Percentiles rank a stretch among this genome's conserved stretches.
These are phyloP conservation scores for Rhododendron ferrugineum DNA, from an alignment of 148 eudicot species.

Conservation along the genomic window DNA sequence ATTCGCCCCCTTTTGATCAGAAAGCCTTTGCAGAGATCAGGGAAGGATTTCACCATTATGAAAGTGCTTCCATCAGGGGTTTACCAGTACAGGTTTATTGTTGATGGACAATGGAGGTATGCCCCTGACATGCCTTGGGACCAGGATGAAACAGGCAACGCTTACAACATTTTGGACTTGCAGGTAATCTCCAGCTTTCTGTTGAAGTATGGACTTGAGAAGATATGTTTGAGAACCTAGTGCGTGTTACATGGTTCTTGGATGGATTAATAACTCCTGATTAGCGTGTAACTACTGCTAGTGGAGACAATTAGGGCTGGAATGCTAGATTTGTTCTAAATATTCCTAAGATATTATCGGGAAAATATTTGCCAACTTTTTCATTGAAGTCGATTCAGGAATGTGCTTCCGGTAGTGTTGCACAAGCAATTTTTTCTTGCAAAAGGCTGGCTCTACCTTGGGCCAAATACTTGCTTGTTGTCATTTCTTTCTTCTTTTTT, in stretches of 20 bases:
- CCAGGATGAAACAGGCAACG: constrained; percentile 46
- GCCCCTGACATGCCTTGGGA: constrained; percentile 54
- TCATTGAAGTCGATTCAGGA: background rate
- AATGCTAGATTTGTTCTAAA: background rate
- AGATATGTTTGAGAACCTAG: background rate
- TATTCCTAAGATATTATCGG: background rate
- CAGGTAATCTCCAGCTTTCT: constrained; percentile 6
- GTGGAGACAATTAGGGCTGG: background rate
- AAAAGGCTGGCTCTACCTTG: background rate
- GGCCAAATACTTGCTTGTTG: background rate
- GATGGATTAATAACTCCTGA: background rate
- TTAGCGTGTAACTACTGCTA: background rate
- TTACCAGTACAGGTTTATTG: constrained; percentile 57
- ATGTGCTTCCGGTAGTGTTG: background rate
- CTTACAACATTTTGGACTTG: constrained; percentile 12
- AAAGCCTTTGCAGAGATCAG: constrained; percentile 49
- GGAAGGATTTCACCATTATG: constrained; percentile 54
- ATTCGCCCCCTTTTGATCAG: constrained; percentile 20
- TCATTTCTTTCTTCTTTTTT: too few relatives aligned
- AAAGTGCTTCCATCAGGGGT: constrained; percentile 66
- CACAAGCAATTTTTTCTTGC: background rate
- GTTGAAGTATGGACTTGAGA: background rate
- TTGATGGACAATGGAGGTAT: constrained; percentile 50
- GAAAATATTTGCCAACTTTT: background rate
- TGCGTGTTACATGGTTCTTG: background rate